Evolutionary conservation across 106 monocot species (phyloP).

Genomic region (Platanthera zijinensis): DNA sequence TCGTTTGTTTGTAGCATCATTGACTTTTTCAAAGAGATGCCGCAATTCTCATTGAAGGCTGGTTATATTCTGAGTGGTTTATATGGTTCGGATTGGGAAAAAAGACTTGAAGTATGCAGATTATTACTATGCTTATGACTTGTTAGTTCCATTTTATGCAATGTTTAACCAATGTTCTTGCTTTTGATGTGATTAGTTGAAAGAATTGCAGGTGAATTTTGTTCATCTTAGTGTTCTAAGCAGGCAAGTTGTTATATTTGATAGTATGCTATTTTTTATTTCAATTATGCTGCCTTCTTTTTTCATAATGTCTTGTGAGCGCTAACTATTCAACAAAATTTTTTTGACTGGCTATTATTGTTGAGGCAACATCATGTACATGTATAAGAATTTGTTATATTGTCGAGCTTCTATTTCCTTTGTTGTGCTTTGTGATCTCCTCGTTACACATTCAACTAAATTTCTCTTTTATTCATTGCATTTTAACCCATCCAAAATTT

Average conservation of each 20-base stretch:
- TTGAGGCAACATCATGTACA: neutral
- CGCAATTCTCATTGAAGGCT: slow-evolving; percentile 74
- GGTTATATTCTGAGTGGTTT: slow-evolving; percentile 46
- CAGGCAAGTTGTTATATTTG: slow-evolving; percentile 28
- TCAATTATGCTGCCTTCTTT: neutral
- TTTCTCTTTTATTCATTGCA: neutral
- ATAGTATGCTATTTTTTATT: neutral
- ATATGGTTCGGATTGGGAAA: slow-evolving; percentile 89
- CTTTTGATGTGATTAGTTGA: slow-evolving; percentile 26
- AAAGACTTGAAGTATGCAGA: slow-evolving; percentile 65
- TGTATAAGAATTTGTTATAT: too few relatives aligned
- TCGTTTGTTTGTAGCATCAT: slow-evolving; percentile 36
- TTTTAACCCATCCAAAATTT: neutral
- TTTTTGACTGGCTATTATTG: neutral
- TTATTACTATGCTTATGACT: neutral
- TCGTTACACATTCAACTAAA: neutral
- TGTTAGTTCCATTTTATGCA: neutral
- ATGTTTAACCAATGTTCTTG: slow-evolving; percentile 2
- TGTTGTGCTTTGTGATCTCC: neutral
- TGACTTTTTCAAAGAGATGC: slow-evolving; percentile 92
- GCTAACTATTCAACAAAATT: neutral
- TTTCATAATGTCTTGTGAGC: neutral
- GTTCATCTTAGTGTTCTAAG: slow-evolving; percentile 75
- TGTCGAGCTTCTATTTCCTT: neutral
- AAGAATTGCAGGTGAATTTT: slow-evolving; percentile 79